Evolutionary conservation across 179 eudicot species (phyloP).

Genomic region (Heliamphora pulchella): DNA sequence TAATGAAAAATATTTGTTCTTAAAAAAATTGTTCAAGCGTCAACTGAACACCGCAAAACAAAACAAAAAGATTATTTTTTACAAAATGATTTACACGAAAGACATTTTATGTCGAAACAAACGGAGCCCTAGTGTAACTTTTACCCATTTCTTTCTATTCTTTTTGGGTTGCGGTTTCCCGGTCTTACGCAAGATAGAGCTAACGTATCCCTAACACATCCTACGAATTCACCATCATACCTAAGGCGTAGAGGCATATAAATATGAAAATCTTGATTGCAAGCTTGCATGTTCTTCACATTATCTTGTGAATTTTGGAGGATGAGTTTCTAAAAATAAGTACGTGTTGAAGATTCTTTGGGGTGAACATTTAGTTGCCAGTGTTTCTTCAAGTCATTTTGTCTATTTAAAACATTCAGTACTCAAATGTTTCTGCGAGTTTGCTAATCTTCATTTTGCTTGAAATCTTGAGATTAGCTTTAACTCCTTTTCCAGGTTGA

Average conservation of each 20-base stretch:
- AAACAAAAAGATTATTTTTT: too few relatives aligned
- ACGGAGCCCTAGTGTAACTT: not conserved
- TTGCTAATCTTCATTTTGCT: not conserved
- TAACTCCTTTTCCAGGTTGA: constrained; percentile 37
- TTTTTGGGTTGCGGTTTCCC: not conserved
- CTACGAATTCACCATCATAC: not conserved
- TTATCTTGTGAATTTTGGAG: not conserved
- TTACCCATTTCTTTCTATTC: not conserved
- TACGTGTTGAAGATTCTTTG: too few relatives aligned
- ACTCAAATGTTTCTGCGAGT: not conserved
- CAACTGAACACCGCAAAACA: too few relatives aligned
- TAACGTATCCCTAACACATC: not conserved
- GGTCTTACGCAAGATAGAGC: not conserved
- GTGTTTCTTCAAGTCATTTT: not conserved
- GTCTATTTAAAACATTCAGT: not conserved
- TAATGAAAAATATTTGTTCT: too few relatives aligned
- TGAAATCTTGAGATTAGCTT: not conserved
- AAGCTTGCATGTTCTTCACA: not conserved
- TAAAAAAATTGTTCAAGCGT: too few relatives aligned
- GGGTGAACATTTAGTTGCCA: not conserved
- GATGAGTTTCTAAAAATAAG: too few relatives aligned
- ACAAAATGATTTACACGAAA: too few relatives aligned
- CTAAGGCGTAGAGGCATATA: not conserved
- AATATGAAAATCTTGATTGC: not conserved
- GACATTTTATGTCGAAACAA: too few relatives aligned